Conservation (phyloP, 768 basidiomycete species). For the Pisolithus marmoratus region DNA sequence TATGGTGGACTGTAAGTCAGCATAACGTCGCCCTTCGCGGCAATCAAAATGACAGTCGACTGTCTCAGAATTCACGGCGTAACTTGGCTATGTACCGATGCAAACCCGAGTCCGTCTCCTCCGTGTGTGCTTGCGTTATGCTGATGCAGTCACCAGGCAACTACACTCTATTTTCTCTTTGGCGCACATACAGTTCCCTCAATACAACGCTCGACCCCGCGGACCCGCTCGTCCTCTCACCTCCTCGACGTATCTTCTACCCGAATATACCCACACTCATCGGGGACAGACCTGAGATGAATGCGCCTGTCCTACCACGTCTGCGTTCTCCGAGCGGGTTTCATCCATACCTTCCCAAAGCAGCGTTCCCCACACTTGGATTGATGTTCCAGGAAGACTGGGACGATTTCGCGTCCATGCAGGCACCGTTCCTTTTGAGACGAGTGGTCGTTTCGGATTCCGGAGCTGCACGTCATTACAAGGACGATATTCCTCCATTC, state of each 20-base stretch:
- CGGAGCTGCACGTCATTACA: constrained; percentile 48
- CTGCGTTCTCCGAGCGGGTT: constrained; percentile 55
- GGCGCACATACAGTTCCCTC: constrained; percentile 68
- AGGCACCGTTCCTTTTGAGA: constrained; percentile 67
- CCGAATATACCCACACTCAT: constrained; percentile 61
- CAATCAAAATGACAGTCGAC: neutral
- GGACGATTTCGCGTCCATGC: constrained; percentile 64
- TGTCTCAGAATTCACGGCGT: constrained; percentile 54
- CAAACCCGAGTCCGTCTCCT: constrained; percentile 40
- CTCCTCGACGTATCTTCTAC: constrained; percentile 71
- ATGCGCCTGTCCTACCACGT: constrained; percentile 26
- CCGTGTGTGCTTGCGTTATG: neutral
- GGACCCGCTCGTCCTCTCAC: constrained; percentile 49
- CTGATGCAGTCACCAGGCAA: constrained; percentile 37
- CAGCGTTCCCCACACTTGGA: constrained; percentile 66
- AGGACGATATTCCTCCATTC: constrained; percentile 18
- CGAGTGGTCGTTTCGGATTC: constrained; percentile 75
- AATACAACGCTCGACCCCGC: constrained; percentile 38
- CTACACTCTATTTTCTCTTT: constrained; percentile 69
- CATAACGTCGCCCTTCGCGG: neutral
- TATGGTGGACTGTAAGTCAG: constrained; percentile 47
- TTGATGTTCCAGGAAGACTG: constrained; percentile 72
- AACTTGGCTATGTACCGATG: constrained; percentile 60
- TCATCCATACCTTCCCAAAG: constrained; percentile 67
- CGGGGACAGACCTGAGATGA: constrained; percentile 32